These are phyloP conservation scores for Tetradesmus lagerheimii DNA, from an alignment of 139 green algal genomes.

Conservation along the genomic window DNA sequence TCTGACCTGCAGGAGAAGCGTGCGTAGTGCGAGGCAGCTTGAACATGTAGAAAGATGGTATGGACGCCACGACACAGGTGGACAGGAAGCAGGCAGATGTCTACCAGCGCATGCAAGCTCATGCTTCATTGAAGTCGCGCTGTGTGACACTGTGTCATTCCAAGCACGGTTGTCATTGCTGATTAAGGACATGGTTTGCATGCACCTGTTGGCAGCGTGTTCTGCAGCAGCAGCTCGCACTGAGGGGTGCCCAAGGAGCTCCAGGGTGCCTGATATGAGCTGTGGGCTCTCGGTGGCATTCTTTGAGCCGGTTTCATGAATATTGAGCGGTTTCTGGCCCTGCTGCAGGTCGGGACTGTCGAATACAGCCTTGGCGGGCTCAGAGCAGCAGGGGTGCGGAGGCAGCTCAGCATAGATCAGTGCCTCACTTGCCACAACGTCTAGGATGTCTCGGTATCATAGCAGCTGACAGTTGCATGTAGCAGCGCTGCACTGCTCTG, in stretches of 20 bases:
- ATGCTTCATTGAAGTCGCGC: not conserved
- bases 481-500: too few relatives aligned
- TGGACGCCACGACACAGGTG: not conserved
- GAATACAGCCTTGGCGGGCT: not conserved
- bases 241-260: not conserved
- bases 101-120: not conserved
- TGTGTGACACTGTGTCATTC: not conserved
- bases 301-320: not conserved
- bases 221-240: not conserved
- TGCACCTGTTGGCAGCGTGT: not conserved
- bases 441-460: too few relatives aligned
- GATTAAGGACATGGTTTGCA: not conserved
- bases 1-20: slow-evolving; percentile 70
- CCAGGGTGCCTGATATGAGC: not conserved
- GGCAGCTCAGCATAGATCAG: not conserved
- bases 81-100: not conserved
- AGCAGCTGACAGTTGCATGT: too few relatives aligned
- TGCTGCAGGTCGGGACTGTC: not conserved
- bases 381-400: not conserved
- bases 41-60: not conserved
- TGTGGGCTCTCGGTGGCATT: not conserved
- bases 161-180: not conserved
- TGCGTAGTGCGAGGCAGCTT: not conserved
- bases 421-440: not conserved
- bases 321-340: not conserved